Evolutionary conservation across 108 stramenopile species (phyloP), one percentile per base, ranked within the genome.

Genomic region (Nitzschia sp.): DNA sequence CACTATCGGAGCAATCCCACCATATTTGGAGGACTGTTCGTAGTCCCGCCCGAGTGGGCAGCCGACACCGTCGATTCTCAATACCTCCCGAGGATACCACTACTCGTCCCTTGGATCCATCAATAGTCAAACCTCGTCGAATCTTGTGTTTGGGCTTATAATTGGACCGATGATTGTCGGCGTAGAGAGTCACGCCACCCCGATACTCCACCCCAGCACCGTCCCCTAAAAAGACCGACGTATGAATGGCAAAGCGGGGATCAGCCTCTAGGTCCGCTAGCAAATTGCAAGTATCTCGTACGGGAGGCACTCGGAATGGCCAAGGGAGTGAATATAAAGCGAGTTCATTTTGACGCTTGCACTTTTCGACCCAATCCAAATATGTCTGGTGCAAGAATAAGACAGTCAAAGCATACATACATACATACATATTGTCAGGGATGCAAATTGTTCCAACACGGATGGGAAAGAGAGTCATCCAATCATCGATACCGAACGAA

Each of bases 21-120:
- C 84, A 85, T 35, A 85, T 79, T 59, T 85, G 84, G n/a, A 85
- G 54, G 33, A 53, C 80, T 28, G 75, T 64, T 22, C 78, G 70
- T 31, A 81, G 44, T 2, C 84, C 84, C 17, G 61, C 64, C 55
- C 81, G 71, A 17, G 54, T 58, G 8, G 84, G 84, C 28, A 85
- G 53, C 0, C 84, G 68, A 58, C 84, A 85, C 4, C 69, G 60
- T 22, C 58, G 32, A 52, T 85, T 85, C 38, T 85, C 84, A n/a
- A 64, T 13, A 36, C 84, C 79, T 36, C 80, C 78, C 2, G 80
- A 75, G 4, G 79, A 80, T 21, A 85, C 73, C 0, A 81, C 55
- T 17, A 80, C 45, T 35, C 80, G 63, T 6, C 80, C 84, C n/a
- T 19, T 31, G 16, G 78, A 58, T 2, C 77, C 80, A 46, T 82